Evolutionary conservation across 768 basidiomycete genomes (phyloP).

Genomic region (Suillus discolor): DNA sequence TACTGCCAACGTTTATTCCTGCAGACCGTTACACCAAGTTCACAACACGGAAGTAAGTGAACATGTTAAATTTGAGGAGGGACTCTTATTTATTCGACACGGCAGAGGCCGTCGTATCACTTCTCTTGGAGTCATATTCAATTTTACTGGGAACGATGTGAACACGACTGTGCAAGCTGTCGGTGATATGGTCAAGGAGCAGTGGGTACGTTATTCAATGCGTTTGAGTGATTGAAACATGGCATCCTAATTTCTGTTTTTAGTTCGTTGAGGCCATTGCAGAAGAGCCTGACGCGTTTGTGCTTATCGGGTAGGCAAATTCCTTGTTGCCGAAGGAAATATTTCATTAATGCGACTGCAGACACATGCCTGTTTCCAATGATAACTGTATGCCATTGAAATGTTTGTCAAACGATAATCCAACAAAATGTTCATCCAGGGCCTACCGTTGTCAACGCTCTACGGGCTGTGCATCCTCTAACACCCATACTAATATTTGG

Average conservation of each 20-base stretch:
- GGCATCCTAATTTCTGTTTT: background rate
- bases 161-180: constrained; percentile 80
- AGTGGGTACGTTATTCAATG: constrained; percentile 53
- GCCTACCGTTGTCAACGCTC: constrained; percentile 70
- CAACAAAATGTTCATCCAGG: constrained; percentile 40
- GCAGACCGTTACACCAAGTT: constrained; percentile 72
- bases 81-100: background rate
- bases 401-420: background rate
- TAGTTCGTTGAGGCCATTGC: constrained; percentile 79
- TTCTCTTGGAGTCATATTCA: constrained; percentile 76
- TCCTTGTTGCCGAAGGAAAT: background rate
- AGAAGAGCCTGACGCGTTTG: constrained; percentile 82
- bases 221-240: no score
- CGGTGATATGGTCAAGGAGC: constrained; percentile 74
- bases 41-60: constrained; percentile 64
- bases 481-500: constrained; percentile 87
- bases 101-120: constrained; percentile 70
- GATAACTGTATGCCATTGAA: constrained; percentile 54
- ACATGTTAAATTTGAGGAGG: background rate
- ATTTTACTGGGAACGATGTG: constrained; percentile 69
- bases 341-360: constrained; percentile 26
- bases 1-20: constrained; percentile 32
- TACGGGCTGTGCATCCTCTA: constrained; percentile 70
- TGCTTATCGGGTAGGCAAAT: constrained; percentile 59
- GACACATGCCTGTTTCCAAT: constrained; percentile 82